Percentiles rank a stretch among this genome's conserved stretches.
Evolutionary conservation across 331 rosid genomes (phyloP).

Genomic region (Cydonia oblonga): DNA sequence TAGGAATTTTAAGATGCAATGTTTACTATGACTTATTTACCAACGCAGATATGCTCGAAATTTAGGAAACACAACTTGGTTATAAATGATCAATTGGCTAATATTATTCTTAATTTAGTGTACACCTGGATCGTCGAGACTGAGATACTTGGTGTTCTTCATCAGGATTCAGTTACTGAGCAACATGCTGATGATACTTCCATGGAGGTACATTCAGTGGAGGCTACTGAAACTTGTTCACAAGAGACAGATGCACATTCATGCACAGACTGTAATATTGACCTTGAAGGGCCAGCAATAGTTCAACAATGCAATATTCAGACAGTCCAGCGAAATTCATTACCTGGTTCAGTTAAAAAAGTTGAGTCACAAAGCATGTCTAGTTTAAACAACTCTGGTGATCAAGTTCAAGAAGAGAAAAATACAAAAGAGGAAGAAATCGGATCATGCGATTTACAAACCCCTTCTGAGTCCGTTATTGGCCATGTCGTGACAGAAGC

Average conservation of each 20-base stretch:
- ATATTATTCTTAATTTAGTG: not conserved
- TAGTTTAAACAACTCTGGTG: conserved; percentile 19
- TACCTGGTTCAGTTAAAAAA: conserved; percentile 27
- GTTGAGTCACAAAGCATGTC: conserved; percentile 24
- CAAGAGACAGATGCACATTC: conserved; percentile 16
- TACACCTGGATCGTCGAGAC: not conserved
- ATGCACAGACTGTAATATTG: conserved; percentile 9
- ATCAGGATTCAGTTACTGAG: conserved; percentile 24
- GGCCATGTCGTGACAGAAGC: conserved; percentile 22
- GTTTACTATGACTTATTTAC: not conserved
- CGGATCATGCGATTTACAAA: conserved; percentile 15
- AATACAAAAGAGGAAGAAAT: conserved; percentile 18
- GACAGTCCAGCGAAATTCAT: conserved; percentile 18
- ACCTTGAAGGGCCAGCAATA: conserved; percentile 17
- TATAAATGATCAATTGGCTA: not conserved
- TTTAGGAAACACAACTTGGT: not conserved
- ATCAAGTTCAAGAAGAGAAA: conserved; percentile 26
- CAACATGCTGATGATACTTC: conserved; percentile 24
- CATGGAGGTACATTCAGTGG: conserved; percentile 19
- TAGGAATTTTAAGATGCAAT: not conserved
- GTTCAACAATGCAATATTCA: conserved; percentile 16
- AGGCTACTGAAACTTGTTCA: conserved; percentile 19
- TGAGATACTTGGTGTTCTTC: conserved; percentile 3
- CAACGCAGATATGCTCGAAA: not conserved
- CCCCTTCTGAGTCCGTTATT: conserved; percentile 22